A percentile compares a stretch with the other conserved stretches of the same genome.
Conservation (phyloP, 371 early-diverging fungal genomes). For the Mortierella sp. region DNA sequence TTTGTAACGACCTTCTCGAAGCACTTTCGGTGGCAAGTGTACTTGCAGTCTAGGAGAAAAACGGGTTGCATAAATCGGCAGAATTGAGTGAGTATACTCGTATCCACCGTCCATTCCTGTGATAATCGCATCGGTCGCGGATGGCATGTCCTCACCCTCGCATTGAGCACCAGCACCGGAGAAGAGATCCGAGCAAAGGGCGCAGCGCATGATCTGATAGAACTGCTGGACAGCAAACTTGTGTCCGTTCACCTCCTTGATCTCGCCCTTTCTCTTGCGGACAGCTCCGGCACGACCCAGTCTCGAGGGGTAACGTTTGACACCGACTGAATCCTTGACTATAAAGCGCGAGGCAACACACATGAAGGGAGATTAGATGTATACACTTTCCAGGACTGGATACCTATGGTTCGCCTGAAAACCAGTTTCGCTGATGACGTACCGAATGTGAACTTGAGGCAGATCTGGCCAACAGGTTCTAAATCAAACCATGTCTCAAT, state of each 20-base stretch:
- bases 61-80: not conserved
- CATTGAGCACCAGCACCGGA: slow-evolving; percentile 90
- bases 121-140: too few relatives aligned
- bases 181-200: slow-evolving; percentile 90
- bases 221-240: slow-evolving; percentile 85
- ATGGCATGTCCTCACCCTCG: slow-evolving; percentile 64
- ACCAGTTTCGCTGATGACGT: slow-evolving; percentile 14
- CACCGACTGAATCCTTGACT: slow-evolving; percentile 63
- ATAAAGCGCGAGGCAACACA: not conserved
- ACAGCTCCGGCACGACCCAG: slow-evolving; percentile 91
- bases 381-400: not conserved
- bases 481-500: slow-evolving; percentile 89
- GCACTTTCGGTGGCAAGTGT: slow-evolving; percentile 95
- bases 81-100: not conserved
- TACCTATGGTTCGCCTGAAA: not conserved
- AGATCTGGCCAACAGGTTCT: slow-evolving; percentile 90
- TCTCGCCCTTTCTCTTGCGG: slow-evolving; percentile 80
- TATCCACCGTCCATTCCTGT: too few relatives aligned
- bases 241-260: slow-evolving; percentile 87
- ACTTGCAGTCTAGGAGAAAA: slow-evolving; percentile 80
- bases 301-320: slow-evolving; percentile 69
- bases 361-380: not conserved
- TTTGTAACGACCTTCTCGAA: slow-evolving; percentile 84
- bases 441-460: slow-evolving; percentile 82
- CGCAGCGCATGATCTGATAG: slow-evolving; percentile 95